Evolutionary conservation across 805 yeast species (phyloP).

Genomic region (Saccharomycopsis olivae): DNA sequence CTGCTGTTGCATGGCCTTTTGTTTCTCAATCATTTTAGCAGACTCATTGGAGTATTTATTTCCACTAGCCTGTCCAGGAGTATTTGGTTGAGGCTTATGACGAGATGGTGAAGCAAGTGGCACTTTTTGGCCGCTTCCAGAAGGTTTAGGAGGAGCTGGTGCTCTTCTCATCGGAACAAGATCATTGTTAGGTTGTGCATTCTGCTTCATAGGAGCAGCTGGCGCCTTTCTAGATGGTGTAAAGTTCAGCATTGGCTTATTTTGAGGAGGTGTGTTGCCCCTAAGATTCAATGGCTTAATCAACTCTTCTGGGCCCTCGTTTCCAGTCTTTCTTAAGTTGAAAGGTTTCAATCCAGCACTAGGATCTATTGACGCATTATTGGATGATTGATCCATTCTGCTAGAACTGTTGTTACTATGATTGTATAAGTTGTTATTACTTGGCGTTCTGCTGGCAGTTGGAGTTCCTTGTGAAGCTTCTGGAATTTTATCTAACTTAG

Average conservation of each 20-base stretch:
- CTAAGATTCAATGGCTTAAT: conserved; percentile 13
- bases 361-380: conserved; percentile 1
- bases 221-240: conserved; percentile 34
- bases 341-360: conserved; percentile 17
- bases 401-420: neutral
- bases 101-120: conserved; percentile 4
- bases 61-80: conserved; percentile 3
- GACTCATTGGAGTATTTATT: conserved; percentile 5
- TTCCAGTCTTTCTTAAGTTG: conserved; percentile 9
- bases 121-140: neutral
- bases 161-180: conserved; percentile 43
- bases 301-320: conserved; percentile 8
- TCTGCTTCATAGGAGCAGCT: conserved; percentile 26
- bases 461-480: conserved; percentile 10
- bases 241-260: neutral
- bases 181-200: conserved; percentile 19
- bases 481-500: conserved; percentile 11
- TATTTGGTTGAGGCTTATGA: conserved; percentile 7
- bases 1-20: conserved; percentile 18
- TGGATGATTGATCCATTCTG: conserved; percentile 1
- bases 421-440: conserved; percentile 14
- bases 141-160: conserved; percentile 39
- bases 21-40: conserved; percentile 13
- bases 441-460: conserved; percentile 9
- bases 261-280: neutral